Evolutionary conservation across 495 filamentous ascomycete species (phyloP).

Genomic region (Daldinia childiae): DNA sequence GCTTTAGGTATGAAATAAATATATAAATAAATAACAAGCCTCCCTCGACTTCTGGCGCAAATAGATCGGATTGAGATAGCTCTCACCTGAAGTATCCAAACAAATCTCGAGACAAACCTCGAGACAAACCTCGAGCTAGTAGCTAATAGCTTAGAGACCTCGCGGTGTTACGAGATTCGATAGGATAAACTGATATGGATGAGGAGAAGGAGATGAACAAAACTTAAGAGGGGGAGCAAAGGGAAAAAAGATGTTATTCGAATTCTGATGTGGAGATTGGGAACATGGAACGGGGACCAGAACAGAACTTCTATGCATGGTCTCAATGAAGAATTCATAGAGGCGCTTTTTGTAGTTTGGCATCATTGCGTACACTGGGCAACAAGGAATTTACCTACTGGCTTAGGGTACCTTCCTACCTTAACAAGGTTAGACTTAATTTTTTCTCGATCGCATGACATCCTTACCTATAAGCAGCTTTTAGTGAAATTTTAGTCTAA

Average conservation of each 20-base stretch:
- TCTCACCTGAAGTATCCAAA: slow-evolving; percentile 4
- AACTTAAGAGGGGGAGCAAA: slow-evolving; percentile 4
- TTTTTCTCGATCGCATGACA: background rate
- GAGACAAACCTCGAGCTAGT: background rate
- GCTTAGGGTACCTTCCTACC: background rate
- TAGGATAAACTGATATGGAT: background rate
- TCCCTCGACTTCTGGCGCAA: background rate
- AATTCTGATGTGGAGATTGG: slow-evolving; percentile 11
- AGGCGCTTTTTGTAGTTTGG: slow-evolving; percentile 10
- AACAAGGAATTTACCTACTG: slow-evolving; percentile 13
- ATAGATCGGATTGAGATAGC: background rate
- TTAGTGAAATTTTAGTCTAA: background rate
- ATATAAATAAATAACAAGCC: background rate
- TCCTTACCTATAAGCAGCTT: slow-evolving; percentile 1
- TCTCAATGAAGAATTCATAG: slow-evolving; percentile 13
- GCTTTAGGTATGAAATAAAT: background rate
- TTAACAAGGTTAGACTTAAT: background rate
- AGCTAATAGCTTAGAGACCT: background rate
- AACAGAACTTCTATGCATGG: slow-evolving; percentile 5
- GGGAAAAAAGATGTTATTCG: slow-evolving; percentile 9
- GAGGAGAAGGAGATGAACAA: background rate
- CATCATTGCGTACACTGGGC: slow-evolving; percentile 31
- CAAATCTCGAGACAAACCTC: background rate
- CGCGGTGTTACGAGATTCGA: background rate
- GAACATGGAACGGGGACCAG: background rate